Conservation (phyloP, 805 yeast species). For the Cyberlindnera saturnus region DNA sequence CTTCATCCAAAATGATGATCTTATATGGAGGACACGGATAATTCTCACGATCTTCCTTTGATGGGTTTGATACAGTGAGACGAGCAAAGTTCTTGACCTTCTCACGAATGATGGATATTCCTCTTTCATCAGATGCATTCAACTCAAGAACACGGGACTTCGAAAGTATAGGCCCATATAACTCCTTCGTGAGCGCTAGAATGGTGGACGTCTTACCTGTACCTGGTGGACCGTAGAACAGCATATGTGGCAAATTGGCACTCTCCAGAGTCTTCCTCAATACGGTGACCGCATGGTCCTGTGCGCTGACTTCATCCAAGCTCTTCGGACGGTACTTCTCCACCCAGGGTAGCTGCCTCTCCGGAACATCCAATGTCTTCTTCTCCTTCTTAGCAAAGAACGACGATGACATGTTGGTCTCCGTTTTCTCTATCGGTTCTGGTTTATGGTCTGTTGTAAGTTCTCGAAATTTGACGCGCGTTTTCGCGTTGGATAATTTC, state of each 20-base stretch:
- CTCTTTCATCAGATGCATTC: slow-evolving; percentile 89
- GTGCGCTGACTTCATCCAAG: slow-evolving; percentile 85
- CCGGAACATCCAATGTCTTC: slow-evolving; percentile 14
- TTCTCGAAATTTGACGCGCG: background rate
- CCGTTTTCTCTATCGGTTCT: background rate
- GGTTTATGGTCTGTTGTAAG: background rate
- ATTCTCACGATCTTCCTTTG: slow-evolving; percentile 55
- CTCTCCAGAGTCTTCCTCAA: slow-evolving; percentile 71
- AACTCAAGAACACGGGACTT: slow-evolving; percentile 72
- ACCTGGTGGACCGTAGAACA: slow-evolving; percentile 92
- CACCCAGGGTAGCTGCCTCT: slow-evolving; percentile 71
- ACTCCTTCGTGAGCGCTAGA: slow-evolving; percentile 71
- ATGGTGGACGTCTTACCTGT: slow-evolving; percentile 90
- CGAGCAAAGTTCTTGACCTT: slow-evolving; percentile 85
- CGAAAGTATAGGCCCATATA: slow-evolving; percentile 67
- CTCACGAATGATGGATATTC: slow-evolving; percentile 81
- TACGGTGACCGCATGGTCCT: slow-evolving; percentile 81
- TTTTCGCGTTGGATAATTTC: background rate
- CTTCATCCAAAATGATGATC: slow-evolving; percentile 87
- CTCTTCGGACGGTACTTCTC: slow-evolving; percentile 90
- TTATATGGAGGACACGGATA: slow-evolving; percentile 98
- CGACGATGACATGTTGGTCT: slow-evolving; percentile 2
- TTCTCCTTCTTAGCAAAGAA: slow-evolving; percentile 25
- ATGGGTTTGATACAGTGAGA: slow-evolving; percentile 74
- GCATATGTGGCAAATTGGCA: slow-evolving; percentile 81